Evolutionary conservation across 2,329 filamentous ascomycete genomes (phyloP).

Genomic region (Neoascochyta sp.): DNA sequence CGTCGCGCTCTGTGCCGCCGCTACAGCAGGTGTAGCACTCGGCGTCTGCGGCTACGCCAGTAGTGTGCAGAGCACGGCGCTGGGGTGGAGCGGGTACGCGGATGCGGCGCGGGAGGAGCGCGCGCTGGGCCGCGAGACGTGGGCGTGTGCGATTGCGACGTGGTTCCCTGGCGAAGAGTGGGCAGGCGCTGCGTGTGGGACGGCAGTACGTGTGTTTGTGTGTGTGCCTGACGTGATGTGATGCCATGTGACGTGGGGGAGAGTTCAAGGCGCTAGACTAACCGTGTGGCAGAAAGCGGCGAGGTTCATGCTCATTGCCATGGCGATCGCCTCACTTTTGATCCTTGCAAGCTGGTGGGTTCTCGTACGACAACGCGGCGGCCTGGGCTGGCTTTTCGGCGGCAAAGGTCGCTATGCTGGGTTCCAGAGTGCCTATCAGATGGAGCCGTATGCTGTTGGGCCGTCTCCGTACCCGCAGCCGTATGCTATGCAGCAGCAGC

Average conservation of each 20-base stretch:
- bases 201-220: slow-evolving; percentile 12
- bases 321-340: slow-evolving; percentile 18
- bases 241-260: too few species aligned
- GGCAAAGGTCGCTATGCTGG: slow-evolving; percentile 28
- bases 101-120: slow-evolving; percentile 13
- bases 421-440: slow-evolving; percentile 24
- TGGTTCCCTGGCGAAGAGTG: slow-evolving; percentile 17
- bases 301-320: slow-evolving; percentile 21
- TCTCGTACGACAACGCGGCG: slow-evolving; percentile 23
- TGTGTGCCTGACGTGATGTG: neutral
- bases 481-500: too few species aligned
- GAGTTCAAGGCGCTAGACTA: too few species aligned
- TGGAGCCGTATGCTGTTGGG: too few species aligned
- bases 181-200: slow-evolving; percentile 23
- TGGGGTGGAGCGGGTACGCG: slow-evolving; percentile 15
- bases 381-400: slow-evolving; percentile 24
- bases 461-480: too few species aligned
- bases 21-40: slow-evolving; percentile 13
- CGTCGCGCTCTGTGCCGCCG: slow-evolving; percentile 14
- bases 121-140: slow-evolving; percentile 25
- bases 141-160: slow-evolving; percentile 23
- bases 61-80: slow-evolving; percentile 12
- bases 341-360: slow-evolving; percentile 18
- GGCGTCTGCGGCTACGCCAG: slow-evolving; percentile 21
- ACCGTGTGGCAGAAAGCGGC: slow-evolving; percentile 16